Evolutionary conservation across 2,329 filamentous ascomycete genomes (phyloP).

Genomic region (Epichloe coenophiala): DNA sequence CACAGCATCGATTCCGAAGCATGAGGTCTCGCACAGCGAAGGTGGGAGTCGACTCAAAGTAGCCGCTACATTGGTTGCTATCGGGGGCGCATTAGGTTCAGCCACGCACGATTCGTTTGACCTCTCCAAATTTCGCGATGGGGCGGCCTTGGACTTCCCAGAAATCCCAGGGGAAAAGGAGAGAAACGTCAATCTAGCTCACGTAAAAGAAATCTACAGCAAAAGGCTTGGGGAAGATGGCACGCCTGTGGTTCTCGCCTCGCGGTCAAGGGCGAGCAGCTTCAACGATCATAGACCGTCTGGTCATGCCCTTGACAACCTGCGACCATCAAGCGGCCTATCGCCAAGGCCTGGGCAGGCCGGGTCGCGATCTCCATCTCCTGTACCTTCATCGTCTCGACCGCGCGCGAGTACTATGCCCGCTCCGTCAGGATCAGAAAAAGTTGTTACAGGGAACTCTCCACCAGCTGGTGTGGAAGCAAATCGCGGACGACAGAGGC

Average conservation of each 20-base stretch:
- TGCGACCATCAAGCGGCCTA: not conserved
- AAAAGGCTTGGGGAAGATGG: slow-evolving; percentile 18
- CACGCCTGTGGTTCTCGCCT: slow-evolving; percentile 12
- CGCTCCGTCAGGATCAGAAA: not conserved
- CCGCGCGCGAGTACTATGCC: slow-evolving; percentile 7
- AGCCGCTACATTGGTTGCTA: slow-evolving; percentile 26
- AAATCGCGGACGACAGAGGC: slow-evolving; percentile 4
- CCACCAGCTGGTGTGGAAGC: not conserved
- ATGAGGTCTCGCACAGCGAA: not conserved
- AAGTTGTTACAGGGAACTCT: not conserved
- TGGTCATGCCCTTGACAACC: slow-evolving; percentile 1
- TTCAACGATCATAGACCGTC: slow-evolving; percentile 12
- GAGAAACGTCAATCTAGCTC: slow-evolving; percentile 14
- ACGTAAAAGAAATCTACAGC: slow-evolving; percentile 28
- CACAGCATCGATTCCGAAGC: not conserved
- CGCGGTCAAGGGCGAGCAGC: slow-evolving; percentile 23
- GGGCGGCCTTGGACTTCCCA: slow-evolving; percentile 36
- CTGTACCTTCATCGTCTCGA: not conserved
- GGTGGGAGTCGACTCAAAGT: slow-evolving; percentile 25
- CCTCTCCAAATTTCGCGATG: slow-evolving; percentile 32
- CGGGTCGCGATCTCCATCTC: not conserved
- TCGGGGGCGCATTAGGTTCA: slow-evolving; percentile 33
- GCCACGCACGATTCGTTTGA: slow-evolving; percentile 34
- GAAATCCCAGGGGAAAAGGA: slow-evolving; percentile 38
- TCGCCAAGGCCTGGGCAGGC: not conserved